These are phyloP conservation scores for Aureobasidium subglaciale DNA, from an alignment of 2,329 filamentous ascomycete genomes.

Conservation along the genomic window DNA sequence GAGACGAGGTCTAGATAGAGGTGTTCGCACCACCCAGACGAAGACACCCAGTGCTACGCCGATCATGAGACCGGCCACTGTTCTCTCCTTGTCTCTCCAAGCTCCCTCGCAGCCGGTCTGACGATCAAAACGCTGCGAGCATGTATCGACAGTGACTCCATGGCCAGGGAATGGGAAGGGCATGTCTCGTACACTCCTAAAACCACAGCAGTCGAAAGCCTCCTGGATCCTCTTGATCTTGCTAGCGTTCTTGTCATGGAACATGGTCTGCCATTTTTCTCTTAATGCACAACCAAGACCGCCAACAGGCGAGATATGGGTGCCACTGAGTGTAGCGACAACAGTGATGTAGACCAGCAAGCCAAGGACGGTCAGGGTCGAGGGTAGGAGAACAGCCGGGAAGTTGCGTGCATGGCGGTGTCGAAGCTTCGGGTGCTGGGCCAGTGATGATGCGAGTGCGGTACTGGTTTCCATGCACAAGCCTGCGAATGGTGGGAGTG, in stretches of 20 bases:
- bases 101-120: conserved; percentile 43
- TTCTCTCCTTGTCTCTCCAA: conserved; percentile 52
- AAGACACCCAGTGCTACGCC: conserved; percentile 48
- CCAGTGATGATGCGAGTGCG: conserved; percentile 22
- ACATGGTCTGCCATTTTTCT: conserved; percentile 51
- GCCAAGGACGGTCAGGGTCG: conserved; percentile 31
- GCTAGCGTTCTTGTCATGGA: conserved; percentile 41
- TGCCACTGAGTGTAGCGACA: conserved; percentile 40
- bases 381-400: conserved; percentile 23
- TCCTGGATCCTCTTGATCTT: conserved; percentile 58
- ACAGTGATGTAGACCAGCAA: conserved; percentile 35
- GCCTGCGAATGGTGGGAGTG: conserved; percentile 37
- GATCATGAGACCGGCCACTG: conserved; percentile 49
- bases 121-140: conserved; percentile 43
- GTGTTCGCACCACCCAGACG: conserved; percentile 46
- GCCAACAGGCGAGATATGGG: conserved; percentile 33
- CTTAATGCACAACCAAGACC: conserved; percentile 49
- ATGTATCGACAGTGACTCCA: conserved; percentile 31
- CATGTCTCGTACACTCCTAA: conserved; percentile 51
- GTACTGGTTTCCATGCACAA: conserved; percentile 35
- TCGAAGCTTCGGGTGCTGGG: conserved; percentile 27
- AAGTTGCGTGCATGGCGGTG: conserved; percentile 26
- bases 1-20: not conserved
- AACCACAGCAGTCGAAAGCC: conserved; percentile 58
- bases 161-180: conserved; percentile 54